These are phyloP conservation scores for Verticillium tricorpus DNA, from an alignment of 2,329 filamentous ascomycete genomes.

Conservation along the genomic window DNA sequence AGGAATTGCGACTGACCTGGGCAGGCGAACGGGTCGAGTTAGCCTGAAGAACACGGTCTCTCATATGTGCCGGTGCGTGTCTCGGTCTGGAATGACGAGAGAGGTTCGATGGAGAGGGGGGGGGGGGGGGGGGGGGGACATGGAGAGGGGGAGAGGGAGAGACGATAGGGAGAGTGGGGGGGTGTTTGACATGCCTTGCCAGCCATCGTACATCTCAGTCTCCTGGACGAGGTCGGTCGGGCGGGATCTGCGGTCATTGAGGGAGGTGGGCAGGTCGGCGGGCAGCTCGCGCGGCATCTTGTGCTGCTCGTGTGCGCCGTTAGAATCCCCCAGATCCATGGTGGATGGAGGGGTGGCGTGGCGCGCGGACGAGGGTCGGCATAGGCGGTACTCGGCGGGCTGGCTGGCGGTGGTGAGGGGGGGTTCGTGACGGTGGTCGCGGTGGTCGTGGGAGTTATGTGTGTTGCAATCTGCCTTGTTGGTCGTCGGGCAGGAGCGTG, in stretches of 20 bases:
- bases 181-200: conserved; percentile 66
- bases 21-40: background rate
- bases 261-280: conserved; percentile 80
- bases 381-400: background rate
- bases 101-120: background rate
- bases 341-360: conserved; percentile 33
- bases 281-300: conserved; percentile 59
- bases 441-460: too few relatives aligned
- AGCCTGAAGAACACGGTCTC: background rate
- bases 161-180: conserved; percentile 8
- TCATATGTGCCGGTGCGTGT: background rate
- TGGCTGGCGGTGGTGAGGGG: background rate
- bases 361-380: background rate
- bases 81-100: background rate
- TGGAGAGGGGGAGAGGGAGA: conserved; percentile 1
- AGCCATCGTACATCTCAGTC: conserved; percentile 98
- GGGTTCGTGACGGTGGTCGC: background rate
- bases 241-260: conserved; percentile 78
- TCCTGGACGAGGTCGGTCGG: conserved; percentile 66
- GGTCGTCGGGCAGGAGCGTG: background rate
- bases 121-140: background rate
- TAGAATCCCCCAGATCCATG: conserved; percentile 56
- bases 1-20: conserved; percentile 93
- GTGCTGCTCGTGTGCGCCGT: conserved; percentile 32
- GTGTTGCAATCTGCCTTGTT: background rate